Evolutionary conservation across 345 rosid genomes (phyloP).

Genomic region (Brassica nigra): DNA sequence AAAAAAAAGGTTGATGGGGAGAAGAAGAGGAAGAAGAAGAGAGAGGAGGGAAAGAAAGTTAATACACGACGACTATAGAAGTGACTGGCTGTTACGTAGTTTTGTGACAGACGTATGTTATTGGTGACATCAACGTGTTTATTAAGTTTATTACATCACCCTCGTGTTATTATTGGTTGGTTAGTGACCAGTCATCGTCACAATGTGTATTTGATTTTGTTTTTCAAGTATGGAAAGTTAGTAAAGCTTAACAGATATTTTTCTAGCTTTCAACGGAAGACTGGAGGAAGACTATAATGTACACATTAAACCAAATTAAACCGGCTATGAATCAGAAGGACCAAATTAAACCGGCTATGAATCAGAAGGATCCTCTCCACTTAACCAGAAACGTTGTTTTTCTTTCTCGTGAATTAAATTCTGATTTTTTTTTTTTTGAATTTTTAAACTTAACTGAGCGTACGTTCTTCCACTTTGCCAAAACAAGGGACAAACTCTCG

Average conservation of each 20-base stretch:
- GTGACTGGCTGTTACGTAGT: conserved; percentile 26
- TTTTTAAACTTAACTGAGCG: not conserved
- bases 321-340: not conserved
- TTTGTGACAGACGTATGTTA: conserved; percentile 14
- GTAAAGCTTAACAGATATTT: conserved; percentile 14
- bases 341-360: not conserved
- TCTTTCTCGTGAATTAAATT: not conserved
- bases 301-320: not conserved
- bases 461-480: not conserved
- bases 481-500: not conserved
- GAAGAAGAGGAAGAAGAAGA: not conserved
- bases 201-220: not conserved
- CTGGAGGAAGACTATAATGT: not conserved
- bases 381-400: not conserved
- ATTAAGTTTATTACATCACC: conserved; percentile 18
- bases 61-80: conserved; percentile 25
- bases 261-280: not conserved
- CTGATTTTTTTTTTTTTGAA: not conserved
- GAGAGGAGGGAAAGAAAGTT: conserved; percentile 17
- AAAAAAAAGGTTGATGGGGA: not conserved
- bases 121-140: conserved; percentile 30
- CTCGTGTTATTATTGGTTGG: conserved; percentile 17
- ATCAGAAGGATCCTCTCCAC: not conserved
- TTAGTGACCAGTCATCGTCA: conserved; percentile 11
- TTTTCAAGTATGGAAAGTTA: not conserved